phyloP scores from a whole-genome alignment of 208 protist species.

The Baffinella frigidus region DNA sequence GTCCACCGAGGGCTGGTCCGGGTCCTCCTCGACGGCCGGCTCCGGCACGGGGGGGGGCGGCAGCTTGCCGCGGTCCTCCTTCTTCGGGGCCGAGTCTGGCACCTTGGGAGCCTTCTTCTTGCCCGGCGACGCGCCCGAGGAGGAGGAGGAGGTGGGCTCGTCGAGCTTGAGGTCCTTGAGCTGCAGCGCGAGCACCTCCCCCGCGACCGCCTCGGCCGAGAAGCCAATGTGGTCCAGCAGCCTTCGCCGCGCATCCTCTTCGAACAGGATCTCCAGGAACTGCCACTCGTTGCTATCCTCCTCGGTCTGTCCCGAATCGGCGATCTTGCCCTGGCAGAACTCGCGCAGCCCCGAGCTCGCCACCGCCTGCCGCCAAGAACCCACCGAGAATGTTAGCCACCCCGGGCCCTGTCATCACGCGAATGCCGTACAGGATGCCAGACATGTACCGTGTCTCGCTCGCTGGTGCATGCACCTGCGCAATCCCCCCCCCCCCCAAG shows the following conservation, averaged over 20 bases:
- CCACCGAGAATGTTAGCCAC: no score
- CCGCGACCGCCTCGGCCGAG: constrained; percentile 29
- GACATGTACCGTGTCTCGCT: no score
- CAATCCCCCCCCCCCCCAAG: no score
- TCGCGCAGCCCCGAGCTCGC: constrained; percentile 32
- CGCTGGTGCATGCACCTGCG: no score
- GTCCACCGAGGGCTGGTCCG: no score
- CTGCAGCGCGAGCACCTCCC: not conserved
- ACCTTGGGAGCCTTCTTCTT: constrained; percentile 18
- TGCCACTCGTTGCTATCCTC: constrained; percentile 33
- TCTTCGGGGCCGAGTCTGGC: no score
- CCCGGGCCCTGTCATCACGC: no score
- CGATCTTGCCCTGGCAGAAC: constrained; percentile 72
- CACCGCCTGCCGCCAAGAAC: no score
- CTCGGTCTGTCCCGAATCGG: not conserved
- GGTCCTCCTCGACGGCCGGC: no score
- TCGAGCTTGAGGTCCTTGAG: constrained; percentile 28
- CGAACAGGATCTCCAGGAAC: constrained; percentile 74
- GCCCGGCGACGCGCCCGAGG: not conserved
- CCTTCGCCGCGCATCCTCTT: constrained; percentile 64
- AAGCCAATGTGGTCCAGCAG: constrained; percentile 73
- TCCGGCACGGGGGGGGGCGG: no score
- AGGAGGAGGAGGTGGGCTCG: not conserved
- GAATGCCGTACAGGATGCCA: no score
- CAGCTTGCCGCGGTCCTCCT: no score